Evolutionary conservation across 805 yeast species (phyloP), one percentile per base, ranked within the genome.

Genomic region (Metahyphopichia silvanorum): DNA sequence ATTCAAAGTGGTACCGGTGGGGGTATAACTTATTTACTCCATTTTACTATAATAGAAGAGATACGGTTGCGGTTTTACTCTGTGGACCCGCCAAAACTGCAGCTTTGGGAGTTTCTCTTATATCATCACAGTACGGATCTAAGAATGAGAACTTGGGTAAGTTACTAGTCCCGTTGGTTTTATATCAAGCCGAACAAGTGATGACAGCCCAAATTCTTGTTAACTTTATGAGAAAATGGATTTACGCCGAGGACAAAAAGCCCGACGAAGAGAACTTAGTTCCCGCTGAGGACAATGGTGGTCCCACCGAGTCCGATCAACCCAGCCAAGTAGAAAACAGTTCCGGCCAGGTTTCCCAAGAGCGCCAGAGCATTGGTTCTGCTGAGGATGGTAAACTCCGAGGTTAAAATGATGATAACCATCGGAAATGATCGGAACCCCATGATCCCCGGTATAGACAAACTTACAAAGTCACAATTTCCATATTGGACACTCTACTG

Each of bases 21-120:
- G 39, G 65, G 15, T 74, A 77, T 51, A 55, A 54, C 27, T 19
- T 68, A 2, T 57, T 78, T 37, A 55, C 68, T 34, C 91, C 91
- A 2, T 86, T 84, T 47, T 83, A 82, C 56, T 83, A 83, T 56
- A 68, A 70, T 46, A 74, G 80, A 44, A 56, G 65, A 32, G 95
- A 88, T 49, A 76, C 95, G 0, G 85, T 86, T 21, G 71, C 89
- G 9, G 73, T 88, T 31, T 74, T 87, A 82, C 70, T 86, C 38
- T 86, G 95, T 57, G 95, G 95, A 8, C 91, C 95, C 4, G 95
- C 96, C 2, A 88, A 87, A 56, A 87, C 96, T 1, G 96, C 95
- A 0, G 96, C 96, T 0, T 65, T 87, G 32, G 96, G 96, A 22
- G 95, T 87, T 4, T 83, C 95, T 1, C 65, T 87, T 31, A 69